phyloP scores from a whole-genome alignment of 805 yeast genomes.

The Cyberlindnera saturnus region DNA sequence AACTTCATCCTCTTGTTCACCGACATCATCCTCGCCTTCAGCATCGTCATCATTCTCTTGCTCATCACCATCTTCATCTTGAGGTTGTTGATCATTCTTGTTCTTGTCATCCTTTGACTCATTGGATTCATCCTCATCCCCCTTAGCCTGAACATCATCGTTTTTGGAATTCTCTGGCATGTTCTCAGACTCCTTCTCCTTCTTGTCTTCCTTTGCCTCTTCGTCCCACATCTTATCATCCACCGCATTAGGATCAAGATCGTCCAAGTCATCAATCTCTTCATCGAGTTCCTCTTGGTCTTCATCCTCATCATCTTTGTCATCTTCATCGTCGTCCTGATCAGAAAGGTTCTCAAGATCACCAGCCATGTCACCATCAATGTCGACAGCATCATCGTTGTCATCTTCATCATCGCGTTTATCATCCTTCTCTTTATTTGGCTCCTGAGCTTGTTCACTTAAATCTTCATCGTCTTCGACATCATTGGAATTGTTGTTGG shows the following conservation, averaged over 20 bases:
- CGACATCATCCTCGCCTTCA: conserved; percentile 66
- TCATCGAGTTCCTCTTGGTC: conserved; percentile 78
- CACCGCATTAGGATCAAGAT: conserved; percentile 87
- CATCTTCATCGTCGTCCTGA: conserved; percentile 52
- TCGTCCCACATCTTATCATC: conserved; percentile 99
- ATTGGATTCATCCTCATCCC: conserved; percentile 26
- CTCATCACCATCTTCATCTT: conserved; percentile 30
- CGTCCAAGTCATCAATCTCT: conserved; percentile 83
- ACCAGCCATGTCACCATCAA: conserved; percentile 98
- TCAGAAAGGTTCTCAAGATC: conserved; percentile 74
- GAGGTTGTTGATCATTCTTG: conserved; percentile 28
- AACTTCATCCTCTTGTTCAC: conserved; percentile 77
- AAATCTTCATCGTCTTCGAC: conserved; percentile 90
- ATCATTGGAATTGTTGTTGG: conserved; percentile 71
- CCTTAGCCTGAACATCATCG: conserved; percentile 36
- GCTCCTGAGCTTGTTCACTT: conserved; percentile 60
- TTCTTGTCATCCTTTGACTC: conserved; percentile 13
- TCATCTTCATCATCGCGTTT: conserved; percentile 62
- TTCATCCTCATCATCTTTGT: conserved; percentile 45
- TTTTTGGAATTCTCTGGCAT: conserved; percentile 52
- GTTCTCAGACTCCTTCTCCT: conserved; percentile 78
- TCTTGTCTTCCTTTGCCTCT: conserved; percentile 66
- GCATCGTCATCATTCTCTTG: conserved; percentile 42
- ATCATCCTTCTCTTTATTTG: conserved; percentile 66
- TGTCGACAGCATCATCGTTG: conserved; percentile 84